These are phyloP conservation scores for Talaromyces amestolkiae DNA, from an alignment of 2,329 filamentous ascomycete species.

Conservation along the genomic window DNA sequence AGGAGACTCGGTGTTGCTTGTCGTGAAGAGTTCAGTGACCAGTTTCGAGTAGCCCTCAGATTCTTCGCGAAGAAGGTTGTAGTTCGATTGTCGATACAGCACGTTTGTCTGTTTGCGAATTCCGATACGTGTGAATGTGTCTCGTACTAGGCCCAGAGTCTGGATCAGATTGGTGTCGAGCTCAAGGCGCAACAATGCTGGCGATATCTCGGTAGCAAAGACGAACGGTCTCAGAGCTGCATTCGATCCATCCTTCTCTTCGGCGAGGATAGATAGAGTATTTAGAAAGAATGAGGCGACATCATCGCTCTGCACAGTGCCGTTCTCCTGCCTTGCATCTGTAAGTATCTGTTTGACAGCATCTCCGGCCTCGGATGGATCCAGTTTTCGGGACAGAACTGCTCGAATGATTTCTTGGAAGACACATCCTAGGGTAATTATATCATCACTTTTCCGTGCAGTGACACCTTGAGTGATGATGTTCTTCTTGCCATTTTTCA, in stretches of 20 bases:
- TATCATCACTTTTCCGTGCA: constrained; percentile 66
- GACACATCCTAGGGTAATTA: constrained; percentile 65
- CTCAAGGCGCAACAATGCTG: constrained; percentile 70
- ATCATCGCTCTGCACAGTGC: constrained; percentile 56
- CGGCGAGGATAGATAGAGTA: constrained; percentile 73
- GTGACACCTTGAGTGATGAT: constrained; percentile 64
- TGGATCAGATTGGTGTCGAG: constrained; percentile 77
- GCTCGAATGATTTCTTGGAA: constrained; percentile 84
- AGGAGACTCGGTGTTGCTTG: constrained; percentile 70
- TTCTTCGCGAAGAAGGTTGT: constrained; percentile 92
- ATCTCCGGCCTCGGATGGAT: constrained; percentile 66
- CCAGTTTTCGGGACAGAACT: constrained; percentile 66
- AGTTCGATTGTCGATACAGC: constrained; percentile 93
- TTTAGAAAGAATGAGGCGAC: constrained; percentile 75
- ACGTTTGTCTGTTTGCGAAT: constrained; percentile 90
- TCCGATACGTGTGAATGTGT: constrained; percentile 78
- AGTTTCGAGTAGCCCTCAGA: constrained; percentile 96
- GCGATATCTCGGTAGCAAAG: constrained; percentile 68
- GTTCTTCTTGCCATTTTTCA: constrained; percentile 61
- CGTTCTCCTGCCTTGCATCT: constrained; percentile 46
- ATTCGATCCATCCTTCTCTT: constrained; percentile 60
- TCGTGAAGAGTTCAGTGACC: constrained; percentile 91
- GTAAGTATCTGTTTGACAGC: constrained; percentile 72
- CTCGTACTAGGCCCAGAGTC: constrained; percentile 73
- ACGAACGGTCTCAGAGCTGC: constrained; percentile 65